phyloP scores from a whole-genome alignment of 805 yeast species.

The Blastobotrys attinorum region DNA sequence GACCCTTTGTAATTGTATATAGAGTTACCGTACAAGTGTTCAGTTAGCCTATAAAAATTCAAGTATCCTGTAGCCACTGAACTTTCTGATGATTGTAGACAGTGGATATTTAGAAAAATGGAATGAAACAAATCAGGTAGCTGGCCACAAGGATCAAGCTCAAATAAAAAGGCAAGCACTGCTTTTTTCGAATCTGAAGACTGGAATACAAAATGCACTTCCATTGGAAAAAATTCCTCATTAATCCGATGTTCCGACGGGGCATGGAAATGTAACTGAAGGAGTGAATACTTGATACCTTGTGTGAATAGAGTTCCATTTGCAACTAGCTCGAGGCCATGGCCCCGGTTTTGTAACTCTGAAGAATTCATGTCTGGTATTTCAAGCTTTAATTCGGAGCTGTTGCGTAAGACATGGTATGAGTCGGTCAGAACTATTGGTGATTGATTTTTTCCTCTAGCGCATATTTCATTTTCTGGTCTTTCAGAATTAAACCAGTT shows the following conservation, averaged over 20 bases:
- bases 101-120: not conserved
- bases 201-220: slow-evolving; percentile 1
- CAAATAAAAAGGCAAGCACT: slow-evolving; percentile 2
- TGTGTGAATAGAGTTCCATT: not conserved
- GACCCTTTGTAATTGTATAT: slow-evolving; percentile 1
- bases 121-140: not conserved
- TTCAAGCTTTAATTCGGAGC: not conserved
- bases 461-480: not conserved
- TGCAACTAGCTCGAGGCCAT: not conserved
- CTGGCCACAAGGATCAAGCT: not conserved
- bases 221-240: not conserved
- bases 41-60: not conserved
- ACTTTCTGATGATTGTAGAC: not conserved
- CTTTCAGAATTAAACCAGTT: slow-evolving; percentile 1
- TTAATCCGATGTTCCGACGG: slow-evolving; percentile 6
- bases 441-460: slow-evolving; percentile 4
- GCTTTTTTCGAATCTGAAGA: not conserved
- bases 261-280: slow-evolving; percentile 8
- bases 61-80: not conserved
- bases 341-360: slow-evolving; percentile 4
- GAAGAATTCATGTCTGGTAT: not conserved
- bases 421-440: slow-evolving; percentile 1
- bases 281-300: not conserved
- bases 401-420: not conserved
- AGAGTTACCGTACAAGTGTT: not conserved